Conservation (phyloP, 495 filamentous ascomycete genomes). For the Collariella sp. region DNA sequence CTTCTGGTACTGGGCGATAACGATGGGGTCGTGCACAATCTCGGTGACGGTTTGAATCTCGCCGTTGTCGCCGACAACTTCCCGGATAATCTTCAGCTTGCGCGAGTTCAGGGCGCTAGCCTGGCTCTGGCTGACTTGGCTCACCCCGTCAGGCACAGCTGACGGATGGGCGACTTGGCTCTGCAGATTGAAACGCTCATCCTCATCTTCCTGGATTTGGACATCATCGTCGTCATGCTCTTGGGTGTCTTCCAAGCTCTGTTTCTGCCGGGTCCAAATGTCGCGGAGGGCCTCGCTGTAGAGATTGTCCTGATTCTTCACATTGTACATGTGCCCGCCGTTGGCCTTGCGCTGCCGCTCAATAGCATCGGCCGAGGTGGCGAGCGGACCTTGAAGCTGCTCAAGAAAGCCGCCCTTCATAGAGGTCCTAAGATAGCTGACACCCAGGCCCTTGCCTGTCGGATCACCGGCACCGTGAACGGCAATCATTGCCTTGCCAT, state of each 20-base stretch:
- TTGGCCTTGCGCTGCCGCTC: slow-evolving; percentile 72
- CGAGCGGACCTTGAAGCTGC: slow-evolving; percentile 75
- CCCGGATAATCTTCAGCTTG: slow-evolving; percentile 67
- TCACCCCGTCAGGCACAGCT: slow-evolving; percentile 57
- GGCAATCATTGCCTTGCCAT: slow-evolving; percentile 93
- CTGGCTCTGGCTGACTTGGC: slow-evolving; percentile 75
- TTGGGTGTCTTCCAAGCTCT: slow-evolving; percentile 52
- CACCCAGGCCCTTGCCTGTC: slow-evolving; percentile 85
- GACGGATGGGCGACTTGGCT: slow-evolving; percentile 32
- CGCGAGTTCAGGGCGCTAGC: slow-evolving; percentile 56
- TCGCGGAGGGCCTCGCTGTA: slow-evolving; percentile 82
- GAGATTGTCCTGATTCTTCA: slow-evolving; percentile 76
- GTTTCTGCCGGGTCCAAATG: slow-evolving; percentile 84
- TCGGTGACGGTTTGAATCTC: slow-evolving; percentile 50
- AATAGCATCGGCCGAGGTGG: slow-evolving; percentile 64
- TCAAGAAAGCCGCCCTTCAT: slow-evolving; percentile 99
- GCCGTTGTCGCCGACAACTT: slow-evolving; percentile 52
- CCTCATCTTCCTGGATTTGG: slow-evolving; percentile 49
- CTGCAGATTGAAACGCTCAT: slow-evolving; percentile 47
- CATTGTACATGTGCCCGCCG: slow-evolving; percentile 94
- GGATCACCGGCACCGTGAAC: slow-evolving; percentile 93
- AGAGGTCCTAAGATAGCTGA: slow-evolving; percentile 90
- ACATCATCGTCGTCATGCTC: slow-evolving; percentile 59
- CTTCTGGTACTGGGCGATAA: slow-evolving; percentile 58
- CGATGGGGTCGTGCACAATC: slow-evolving; percentile 60